Evolutionary conservation across 805 yeast genomes (phyloP), one percentile per base, ranked within the genome.

Genomic region (Yamadazyma akitaensis): DNA sequence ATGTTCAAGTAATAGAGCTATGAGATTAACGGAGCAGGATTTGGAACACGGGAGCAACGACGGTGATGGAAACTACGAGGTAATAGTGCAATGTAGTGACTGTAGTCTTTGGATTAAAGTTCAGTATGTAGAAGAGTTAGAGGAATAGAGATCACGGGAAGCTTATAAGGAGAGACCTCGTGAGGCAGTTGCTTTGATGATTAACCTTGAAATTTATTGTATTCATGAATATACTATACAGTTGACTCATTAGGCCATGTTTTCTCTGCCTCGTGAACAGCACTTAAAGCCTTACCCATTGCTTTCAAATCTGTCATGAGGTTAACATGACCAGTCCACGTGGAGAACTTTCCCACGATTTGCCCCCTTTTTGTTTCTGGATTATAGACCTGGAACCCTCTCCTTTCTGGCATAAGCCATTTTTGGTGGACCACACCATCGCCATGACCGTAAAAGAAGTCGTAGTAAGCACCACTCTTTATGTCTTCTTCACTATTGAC

Each of bases 21-120:
- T 88, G 47, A 58, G 59, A 13, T 61, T 92, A 1, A 70, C 69
- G 1, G 97, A 89, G 51, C 58, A 64, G 1, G 86, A 85, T 45
- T 69, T 92, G 46, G 81, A 67, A 14, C 68, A 73, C 5, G 73
- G 72, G 45, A 84, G 81, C 0, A 72, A 77, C 0, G 73, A 72
- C 0, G 75, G 72, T 31, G 76, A 65, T 14, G 75, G 82, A 0
- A 69, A 69, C 13, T 84, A 72, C 52, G 85, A 84, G 51, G 75
- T 91, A 1, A 72, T 88, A 18, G 80, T 88, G 0, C 96, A 91
- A 57, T 92, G 98, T 61, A 60, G 68, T 11, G 82, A 86, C 28
- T 92, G 98, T 62, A 87, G 96, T 61, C 61, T 90, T 26, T 92
- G 97, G 96, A 64, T 92, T 21, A 80, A 81, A 42, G 90, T 92